Conservation (phyloP, 345 rosid genomes). For the Boechera retrofracta region DNA sequence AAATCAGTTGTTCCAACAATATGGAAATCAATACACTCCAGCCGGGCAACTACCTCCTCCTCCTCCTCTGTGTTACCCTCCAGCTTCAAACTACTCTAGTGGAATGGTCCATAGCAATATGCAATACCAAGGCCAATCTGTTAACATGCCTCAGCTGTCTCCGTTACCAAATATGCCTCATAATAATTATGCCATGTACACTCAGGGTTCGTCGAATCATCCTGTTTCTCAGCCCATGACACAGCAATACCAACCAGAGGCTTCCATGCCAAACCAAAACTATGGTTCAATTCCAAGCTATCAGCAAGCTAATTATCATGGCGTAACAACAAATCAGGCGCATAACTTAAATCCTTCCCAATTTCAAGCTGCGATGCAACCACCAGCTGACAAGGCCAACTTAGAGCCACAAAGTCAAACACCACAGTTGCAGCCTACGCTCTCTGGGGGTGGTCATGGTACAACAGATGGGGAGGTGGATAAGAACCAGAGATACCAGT, state of each 20-base stretch:
- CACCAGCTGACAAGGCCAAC: constrained; percentile 53
- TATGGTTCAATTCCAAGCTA: constrained; percentile 50
- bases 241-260: constrained; percentile 69
- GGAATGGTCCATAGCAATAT: constrained; percentile 50
- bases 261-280: constrained; percentile 50
- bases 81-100: constrained; percentile 53
- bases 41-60: constrained; percentile 53
- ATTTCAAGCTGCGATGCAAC: constrained; percentile 56
- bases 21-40: constrained; percentile 63
- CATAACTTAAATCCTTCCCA: constrained; percentile 58
- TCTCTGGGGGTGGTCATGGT: constrained; percentile 59
- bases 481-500: constrained; percentile 89
- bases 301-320: constrained; percentile 49
- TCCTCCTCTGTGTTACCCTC: constrained; percentile 49
- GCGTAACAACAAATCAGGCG: constrained; percentile 55
- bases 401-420: constrained; percentile 58
- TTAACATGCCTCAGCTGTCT: constrained; percentile 58
- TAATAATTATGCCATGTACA: constrained; percentile 34
- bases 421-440: constrained; percentile 61
- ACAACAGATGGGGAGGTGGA: constrained; percentile 69
- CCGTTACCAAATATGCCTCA: constrained; percentile 53
- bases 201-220: constrained; percentile 59
- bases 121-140: constrained; percentile 62
- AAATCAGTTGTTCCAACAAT: constrained; percentile 53
- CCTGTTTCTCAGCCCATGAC: constrained; percentile 56